Evolutionary conservation across 2,329 filamentous ascomycete genomes (phyloP).

Genomic region (Cryoendolithus antarcticus): DNA sequence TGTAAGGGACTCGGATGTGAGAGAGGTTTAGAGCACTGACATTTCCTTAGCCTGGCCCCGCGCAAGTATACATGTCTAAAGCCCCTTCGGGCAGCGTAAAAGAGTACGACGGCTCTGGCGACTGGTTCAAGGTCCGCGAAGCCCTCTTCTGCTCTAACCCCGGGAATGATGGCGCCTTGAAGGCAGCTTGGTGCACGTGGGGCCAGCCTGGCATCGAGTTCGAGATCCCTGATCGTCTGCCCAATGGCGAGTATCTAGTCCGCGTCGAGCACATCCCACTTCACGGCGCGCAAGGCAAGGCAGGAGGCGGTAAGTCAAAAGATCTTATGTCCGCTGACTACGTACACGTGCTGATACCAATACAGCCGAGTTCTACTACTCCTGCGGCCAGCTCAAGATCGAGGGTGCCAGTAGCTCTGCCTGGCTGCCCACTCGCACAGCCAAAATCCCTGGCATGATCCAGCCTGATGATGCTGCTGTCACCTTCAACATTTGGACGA

Average conservation of each 20-base stretch:
- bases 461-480: slow-evolving; percentile 6
- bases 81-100: slow-evolving; percentile 6
- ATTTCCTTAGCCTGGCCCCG: slow-evolving; percentile 1
- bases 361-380: slow-evolving; percentile 25
- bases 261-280: slow-evolving; percentile 42
- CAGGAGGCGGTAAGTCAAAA: slow-evolving; percentile 5
- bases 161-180: slow-evolving; percentile 3
- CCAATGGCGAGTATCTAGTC: slow-evolving; percentile 43
- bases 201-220: slow-evolving; percentile 7
- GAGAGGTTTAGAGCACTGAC: background rate
- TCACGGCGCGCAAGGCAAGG: slow-evolving; percentile 34
- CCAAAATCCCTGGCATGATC: slow-evolving; percentile 8
- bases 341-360: no score
- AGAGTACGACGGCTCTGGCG: slow-evolving; percentile 8
- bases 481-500: slow-evolving; percentile 7
- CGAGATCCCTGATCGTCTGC: slow-evolving; percentile 38
- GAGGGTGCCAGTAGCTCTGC: slow-evolving; percentile 4
- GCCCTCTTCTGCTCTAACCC: slow-evolving; percentile 4
- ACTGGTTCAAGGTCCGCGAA: slow-evolving; percentile 12
- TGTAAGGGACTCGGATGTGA: background rate
- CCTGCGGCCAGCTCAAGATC: slow-evolving; percentile 17
- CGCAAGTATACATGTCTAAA: slow-evolving; percentile 15
- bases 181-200: slow-evolving; percentile 7
- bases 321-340: no score
- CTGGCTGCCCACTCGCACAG: slow-evolving; percentile 3